Percentiles rank a stretch among this genome's conserved stretches.
Evolutionary conservation across 305 asterid species (phyloP).

Genomic region (Fraxinus platypoda): DNA sequence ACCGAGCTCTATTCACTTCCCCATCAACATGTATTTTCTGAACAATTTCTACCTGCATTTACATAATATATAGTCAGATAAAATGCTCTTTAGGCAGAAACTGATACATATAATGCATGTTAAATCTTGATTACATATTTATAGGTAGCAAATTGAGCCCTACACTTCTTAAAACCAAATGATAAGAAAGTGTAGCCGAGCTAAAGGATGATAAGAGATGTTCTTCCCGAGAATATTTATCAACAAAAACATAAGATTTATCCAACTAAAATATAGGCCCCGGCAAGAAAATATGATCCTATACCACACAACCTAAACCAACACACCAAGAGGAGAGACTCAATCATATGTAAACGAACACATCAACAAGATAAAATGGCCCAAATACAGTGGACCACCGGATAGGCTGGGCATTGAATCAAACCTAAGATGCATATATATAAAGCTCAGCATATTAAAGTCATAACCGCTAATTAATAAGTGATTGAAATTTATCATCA

Average conservation of each 20-base stretch:
- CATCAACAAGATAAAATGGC: neutral
- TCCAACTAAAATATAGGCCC: neutral
- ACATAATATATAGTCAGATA: neutral
- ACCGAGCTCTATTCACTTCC: constrained; percentile 88
- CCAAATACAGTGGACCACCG: neutral
- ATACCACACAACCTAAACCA: neutral
- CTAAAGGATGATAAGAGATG: neutral
- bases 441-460: neutral
- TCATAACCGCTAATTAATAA: neutral
- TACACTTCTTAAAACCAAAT: neutral
- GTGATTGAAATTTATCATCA: neutral
- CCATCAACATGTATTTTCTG: constrained; percentile 83
- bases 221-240: neutral
- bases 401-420: neutral
- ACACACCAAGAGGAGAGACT: neutral
- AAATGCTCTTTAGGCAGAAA: neutral
- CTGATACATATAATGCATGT: neutral
- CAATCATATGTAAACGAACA: neutral
- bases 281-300: neutral
- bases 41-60: constrained; percentile 66
- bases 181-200: neutral
- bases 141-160: neutral
- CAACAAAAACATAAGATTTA: neutral
- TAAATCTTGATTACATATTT: neutral
- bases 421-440: neutral